Evolutionary conservation across 1,284 basidiomycete species (phyloP), one percentile per base, ranked within the genome.

Genomic region (Ceratobasidium sp.): DNA sequence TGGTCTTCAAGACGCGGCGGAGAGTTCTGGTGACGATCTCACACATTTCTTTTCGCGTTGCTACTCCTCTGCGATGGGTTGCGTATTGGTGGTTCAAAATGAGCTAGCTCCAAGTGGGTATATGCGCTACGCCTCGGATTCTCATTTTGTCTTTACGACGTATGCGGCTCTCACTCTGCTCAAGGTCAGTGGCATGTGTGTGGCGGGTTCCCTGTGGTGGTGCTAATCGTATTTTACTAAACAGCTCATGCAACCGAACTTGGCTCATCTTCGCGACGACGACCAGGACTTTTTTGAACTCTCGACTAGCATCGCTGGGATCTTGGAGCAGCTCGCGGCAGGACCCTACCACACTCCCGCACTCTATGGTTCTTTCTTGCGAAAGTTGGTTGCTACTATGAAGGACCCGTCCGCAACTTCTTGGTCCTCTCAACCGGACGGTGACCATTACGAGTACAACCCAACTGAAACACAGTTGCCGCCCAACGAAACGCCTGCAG

Each of bases 1-100:
- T 79, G 96, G 97, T 1, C 86, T 99, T 72, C 96, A 99, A 82
- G 94, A 97, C 80, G 94, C 97, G 2, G 84, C 98, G 67, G 96
- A 97, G 81, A 87, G 88, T 15, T 86, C 89, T 15, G 83, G 87
- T 0, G 84, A 93, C 62, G 90, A 96, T 80, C 91, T 95, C 63
- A 91, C 91, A 0, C 92, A 95, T 84, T 97, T 97, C 85, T 94
- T 96, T 80, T 88, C 90, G 2, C 90, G 93, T 51, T 94, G 93
- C 73, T 91, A 96, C 81, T 88, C 89, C 8, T 88, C 91, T n/a
- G 95, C 95, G 0, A 89, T 88, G 63, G 85, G 88, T 9, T 90
- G 91, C 79, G 90, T 90, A 8, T 84, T 83, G n/a, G 80, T 93
- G 45, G 87, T 93, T n/a, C 86, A 89, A 15, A 94, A 96, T 77